Evolutionary conservation across 1,284 basidiomycete species (phyloP), one percentile per base, ranked within the genome.

Genomic region (Ceratobasidium sp.): DNA sequence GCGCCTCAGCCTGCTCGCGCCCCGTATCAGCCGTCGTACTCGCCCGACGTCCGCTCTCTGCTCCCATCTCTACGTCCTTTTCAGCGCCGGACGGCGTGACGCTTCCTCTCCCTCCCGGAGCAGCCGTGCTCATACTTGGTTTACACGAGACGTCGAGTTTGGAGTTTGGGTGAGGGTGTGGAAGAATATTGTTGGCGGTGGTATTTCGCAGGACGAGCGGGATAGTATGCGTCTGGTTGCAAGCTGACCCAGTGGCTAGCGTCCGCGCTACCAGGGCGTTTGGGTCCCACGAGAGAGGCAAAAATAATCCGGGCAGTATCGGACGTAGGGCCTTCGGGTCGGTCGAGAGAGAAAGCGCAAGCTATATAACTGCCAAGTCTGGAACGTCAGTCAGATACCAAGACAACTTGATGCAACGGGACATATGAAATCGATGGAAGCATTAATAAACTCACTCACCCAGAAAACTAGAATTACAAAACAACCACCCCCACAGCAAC

Each of bases 11-110:
- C 42, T 64, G 40, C 10, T 48, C 67, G 12, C 71, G 59, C 9
- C 71, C 71, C 15, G 71, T 52, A 61, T 74, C 71, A 2, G 71
- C 71, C 17, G 44, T 69, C 3, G 33, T 44, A n/a, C 67, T 69
- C 20, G 67, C 69, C n/a, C 69, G 69, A 38, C 69, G 38, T 2
- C 28, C 52, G n/a, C n/a, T 54, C 38, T 40, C 38, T 4, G 10
- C 48, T 23, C 28, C 38, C 17, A 23, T 15, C 33, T 48, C n/a
- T 3, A 12, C 23, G 38, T 68, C 66, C 61, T 67, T 67, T 44
- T 67, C 65, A 9, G 65, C 44, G 42, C 23, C 13, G 15, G 42
- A n/a, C 46, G 23, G n/a, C n/a, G 44, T 44, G 4, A 28, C 46
- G 44, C 65, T 67, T 6, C 1, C 42, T 20, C 65, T 7, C 65